phyloP scores from a whole-genome alignment of 257 asterid genomes.

The Cynanchum wilfordii region DNA sequence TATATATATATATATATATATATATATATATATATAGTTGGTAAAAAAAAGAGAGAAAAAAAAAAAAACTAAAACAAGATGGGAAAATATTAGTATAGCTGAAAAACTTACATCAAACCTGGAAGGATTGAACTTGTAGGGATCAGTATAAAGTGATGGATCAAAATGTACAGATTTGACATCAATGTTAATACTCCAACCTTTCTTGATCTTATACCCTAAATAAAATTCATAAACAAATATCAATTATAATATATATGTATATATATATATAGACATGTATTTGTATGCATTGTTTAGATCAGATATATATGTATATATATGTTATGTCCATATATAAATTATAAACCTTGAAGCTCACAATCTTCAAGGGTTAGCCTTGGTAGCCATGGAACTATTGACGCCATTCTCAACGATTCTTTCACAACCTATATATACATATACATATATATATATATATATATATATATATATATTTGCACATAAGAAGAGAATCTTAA shows the following conservation, averaged over 20 bases:
- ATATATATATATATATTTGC: too few species aligned
- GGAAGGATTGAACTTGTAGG: neutral
- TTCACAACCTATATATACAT: neutral
- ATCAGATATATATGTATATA: neutral
- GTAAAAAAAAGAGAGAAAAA: neutral
- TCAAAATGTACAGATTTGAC: neutral
- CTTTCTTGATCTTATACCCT: neutral
- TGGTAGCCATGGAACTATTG: slow-evolving; percentile 4
- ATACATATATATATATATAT: too few species aligned
- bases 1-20: too few species aligned
- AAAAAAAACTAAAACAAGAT: neutral
- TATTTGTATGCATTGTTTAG: neutral
- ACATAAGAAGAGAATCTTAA: neutral
- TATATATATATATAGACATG: too few species aligned
- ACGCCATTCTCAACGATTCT: neutral
- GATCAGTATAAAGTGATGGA: slow-evolving; percentile 1
- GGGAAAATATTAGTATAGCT: neutral
- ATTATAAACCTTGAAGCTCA: slow-evolving; percentile 5
- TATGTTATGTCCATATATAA: too few species aligned
- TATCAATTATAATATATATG: too few species aligned
- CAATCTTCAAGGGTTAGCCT: neutral
- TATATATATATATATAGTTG: neutral
- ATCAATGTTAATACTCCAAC: slow-evolving; percentile 1
- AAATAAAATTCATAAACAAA: neutral
- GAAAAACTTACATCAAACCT: slow-evolving; percentile 1